Evolutionary conservation across 805 yeast genomes (phyloP).

Genomic region (baker's yeast (Saccharomyces cerevisiae)): DNA sequence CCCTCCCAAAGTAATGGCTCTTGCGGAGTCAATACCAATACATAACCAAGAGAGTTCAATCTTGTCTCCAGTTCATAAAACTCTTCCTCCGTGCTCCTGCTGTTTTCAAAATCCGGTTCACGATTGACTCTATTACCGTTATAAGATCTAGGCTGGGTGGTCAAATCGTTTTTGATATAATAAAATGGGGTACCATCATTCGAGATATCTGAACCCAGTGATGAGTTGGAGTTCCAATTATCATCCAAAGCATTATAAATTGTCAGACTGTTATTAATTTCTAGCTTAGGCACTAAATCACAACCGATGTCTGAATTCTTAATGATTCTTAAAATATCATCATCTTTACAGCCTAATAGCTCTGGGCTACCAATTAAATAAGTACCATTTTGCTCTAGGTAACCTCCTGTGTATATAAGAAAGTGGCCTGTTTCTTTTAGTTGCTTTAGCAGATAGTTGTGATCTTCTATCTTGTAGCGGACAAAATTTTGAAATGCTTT

Average conservation of each 20-base stretch:
- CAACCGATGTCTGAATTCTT: constrained; percentile 45
- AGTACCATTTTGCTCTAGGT: constrained; percentile 64
- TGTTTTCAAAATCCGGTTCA: constrained; percentile 20
- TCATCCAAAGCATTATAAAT: constrained; percentile 20
- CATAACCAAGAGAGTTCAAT: constrained; percentile 43
- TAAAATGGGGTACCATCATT: constrained; percentile 22
- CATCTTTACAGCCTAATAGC: constrained; percentile 32
- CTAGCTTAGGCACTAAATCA: constrained; percentile 33
- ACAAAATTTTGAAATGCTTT: constrained; percentile 67
- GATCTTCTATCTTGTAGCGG: constrained; percentile 47
- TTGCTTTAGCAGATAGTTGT: constrained; percentile 44
- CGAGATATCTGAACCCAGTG: constrained; percentile 24
- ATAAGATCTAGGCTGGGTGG: constrained; percentile 4
- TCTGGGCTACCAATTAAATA: constrained; percentile 68
- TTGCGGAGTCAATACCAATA: constrained; percentile 65
- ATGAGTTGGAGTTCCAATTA: constrained; percentile 19
- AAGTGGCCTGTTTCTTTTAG: constrained; percentile 64
- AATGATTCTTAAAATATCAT: constrained; percentile 38
- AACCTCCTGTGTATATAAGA: constrained; percentile 59
- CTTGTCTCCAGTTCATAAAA: constrained; percentile 21
- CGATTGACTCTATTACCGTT: constrained; percentile 4
- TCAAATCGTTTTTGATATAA: constrained; percentile 11
- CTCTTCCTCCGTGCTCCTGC: constrained; percentile 28
- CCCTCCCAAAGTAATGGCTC: constrained; percentile 93
- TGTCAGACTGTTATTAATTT: constrained; percentile 23